Conservation (phyloP, 257 asterid genomes). For the Ligustrum vulgare region DNA sequence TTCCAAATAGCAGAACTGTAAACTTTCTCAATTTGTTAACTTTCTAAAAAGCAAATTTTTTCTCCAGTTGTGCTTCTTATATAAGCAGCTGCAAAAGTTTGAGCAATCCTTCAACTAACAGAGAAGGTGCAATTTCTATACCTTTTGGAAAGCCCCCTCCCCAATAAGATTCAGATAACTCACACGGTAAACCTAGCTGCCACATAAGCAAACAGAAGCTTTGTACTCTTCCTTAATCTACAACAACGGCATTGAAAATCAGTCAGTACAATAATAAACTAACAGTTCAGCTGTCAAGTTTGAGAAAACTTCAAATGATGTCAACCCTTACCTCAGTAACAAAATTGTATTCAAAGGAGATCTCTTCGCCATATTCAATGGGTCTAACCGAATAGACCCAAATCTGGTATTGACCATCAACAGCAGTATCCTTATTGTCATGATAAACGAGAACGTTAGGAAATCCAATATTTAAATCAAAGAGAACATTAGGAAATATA, state of each 20-base stretch:
- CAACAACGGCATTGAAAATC: conserved; percentile 19
- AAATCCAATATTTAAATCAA: no score
- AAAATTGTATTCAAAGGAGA: conserved; percentile 95
- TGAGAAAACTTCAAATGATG: conserved; percentile 15
- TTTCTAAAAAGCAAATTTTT: neutral
- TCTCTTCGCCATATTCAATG: conserved; percentile 93
- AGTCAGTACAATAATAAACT: conserved; percentile 15
- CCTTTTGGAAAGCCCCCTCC: conserved; percentile 97
- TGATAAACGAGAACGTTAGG: conserved; percentile 22
- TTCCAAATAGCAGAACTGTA: neutral
- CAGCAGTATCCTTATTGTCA: conserved; percentile 90
- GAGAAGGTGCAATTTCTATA: conserved; percentile 31
- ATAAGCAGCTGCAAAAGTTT: neutral
- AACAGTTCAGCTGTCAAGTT: conserved; percentile 6
- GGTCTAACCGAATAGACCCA: conserved; percentile 91
- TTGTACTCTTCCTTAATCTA: conserved; percentile 99
- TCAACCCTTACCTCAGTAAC: conserved; percentile 85
- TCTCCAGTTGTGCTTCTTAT: neutral
- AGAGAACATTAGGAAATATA: no score
- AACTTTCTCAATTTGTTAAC: neutral
- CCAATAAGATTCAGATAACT: conserved; percentile 92
- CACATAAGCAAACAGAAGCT: conserved; percentile 98
- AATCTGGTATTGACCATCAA: conserved; percentile 95
- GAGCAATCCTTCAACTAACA: conserved; percentile 3
- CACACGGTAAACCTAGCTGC: conserved; percentile 98